phyloP scores from a whole-genome alignment of 805 yeast species.

The Metschnikowia cerradonensis region DNA sequence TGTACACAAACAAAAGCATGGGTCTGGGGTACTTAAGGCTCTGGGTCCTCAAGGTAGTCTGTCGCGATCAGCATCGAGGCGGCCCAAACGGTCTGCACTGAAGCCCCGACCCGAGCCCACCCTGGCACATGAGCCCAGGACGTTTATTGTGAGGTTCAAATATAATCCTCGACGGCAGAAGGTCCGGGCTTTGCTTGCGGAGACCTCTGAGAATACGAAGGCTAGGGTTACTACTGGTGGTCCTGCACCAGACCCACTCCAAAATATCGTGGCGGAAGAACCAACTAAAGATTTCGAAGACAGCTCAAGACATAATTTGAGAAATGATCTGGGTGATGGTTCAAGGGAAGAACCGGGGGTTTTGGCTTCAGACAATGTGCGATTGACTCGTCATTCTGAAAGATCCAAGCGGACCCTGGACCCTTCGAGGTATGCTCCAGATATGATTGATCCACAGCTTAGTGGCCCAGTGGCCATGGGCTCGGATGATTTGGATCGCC shows the following conservation, averaged over 20 bases:
- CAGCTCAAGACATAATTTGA: too few species aligned
- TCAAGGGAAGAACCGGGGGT: too few species aligned
- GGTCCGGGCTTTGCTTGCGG: not conserved
- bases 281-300: too few species aligned
- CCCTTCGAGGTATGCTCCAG: not conserved
- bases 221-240: not conserved
- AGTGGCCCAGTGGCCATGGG: not conserved
- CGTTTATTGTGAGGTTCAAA: not conserved
- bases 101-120: not conserved
- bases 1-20: not conserved
- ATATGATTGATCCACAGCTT: not conserved
- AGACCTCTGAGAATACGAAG: not conserved
- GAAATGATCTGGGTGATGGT: too few species aligned
- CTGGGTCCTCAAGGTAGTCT: not conserved
- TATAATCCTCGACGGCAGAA: conserved; percentile 1
- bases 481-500: not conserved
- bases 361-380: not conserved
- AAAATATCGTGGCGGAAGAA: too few species aligned
- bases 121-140: not conserved
- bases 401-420: not conserved
- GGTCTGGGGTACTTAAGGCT: not conserved
- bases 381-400: not conserved
- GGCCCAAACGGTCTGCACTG: not conserved
- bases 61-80: not conserved
- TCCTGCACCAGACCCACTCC: not conserved